phyloP scores from a whole-genome alignment of 495 filamentous ascomycete genomes.

The Tuber magnatum region DNA sequence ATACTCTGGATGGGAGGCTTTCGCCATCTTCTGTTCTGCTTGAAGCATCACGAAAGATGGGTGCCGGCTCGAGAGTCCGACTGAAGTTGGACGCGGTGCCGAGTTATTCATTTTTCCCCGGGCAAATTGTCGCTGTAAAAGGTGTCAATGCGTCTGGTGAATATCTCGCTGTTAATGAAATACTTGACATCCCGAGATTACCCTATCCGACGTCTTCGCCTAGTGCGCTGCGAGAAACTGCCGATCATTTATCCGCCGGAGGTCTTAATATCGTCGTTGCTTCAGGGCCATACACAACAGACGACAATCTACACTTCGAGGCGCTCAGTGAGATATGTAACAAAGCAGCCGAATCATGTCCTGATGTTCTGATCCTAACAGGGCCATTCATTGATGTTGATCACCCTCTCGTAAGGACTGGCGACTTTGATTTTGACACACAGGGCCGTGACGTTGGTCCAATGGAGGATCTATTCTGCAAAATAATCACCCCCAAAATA shows the following conservation, averaged over 20 bases:
- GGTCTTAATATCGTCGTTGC: slow-evolving; percentile 71
- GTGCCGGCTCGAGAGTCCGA: slow-evolving; percentile 70
- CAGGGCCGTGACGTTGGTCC: slow-evolving; percentile 44
- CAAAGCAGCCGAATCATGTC: slow-evolving; percentile 63
- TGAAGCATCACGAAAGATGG: slow-evolving; percentile 78
- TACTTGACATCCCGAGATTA: slow-evolving; percentile 66
- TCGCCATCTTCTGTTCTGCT: slow-evolving; percentile 76
- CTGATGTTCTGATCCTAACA: slow-evolving; percentile 71
- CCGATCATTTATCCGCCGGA: slow-evolving; percentile 56
- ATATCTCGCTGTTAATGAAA: slow-evolving; percentile 71
- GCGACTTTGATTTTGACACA: slow-evolving; percentile 69
- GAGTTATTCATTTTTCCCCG: slow-evolving; percentile 82
- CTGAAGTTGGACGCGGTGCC: slow-evolving; percentile 63
- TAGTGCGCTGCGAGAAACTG: slow-evolving; percentile 54
- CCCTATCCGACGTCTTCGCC: slow-evolving; percentile 59
- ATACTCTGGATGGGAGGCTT: slow-evolving; percentile 72
- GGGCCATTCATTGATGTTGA: slow-evolving; percentile 88
- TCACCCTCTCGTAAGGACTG: slow-evolving; percentile 78
- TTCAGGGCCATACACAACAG: slow-evolving; percentile 82
- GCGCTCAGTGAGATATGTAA: slow-evolving; percentile 72
- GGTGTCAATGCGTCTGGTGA: slow-evolving; percentile 82
- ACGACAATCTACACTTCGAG: slow-evolving; percentile 84
- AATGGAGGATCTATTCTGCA: slow-evolving; percentile 72
- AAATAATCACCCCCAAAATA: slow-evolving; percentile 54
- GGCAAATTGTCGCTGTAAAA: slow-evolving; percentile 79